phyloP scores from a whole-genome alignment of 225 moss, liverwort and hornwort species.

The Anthoceros angustus region DNA sequence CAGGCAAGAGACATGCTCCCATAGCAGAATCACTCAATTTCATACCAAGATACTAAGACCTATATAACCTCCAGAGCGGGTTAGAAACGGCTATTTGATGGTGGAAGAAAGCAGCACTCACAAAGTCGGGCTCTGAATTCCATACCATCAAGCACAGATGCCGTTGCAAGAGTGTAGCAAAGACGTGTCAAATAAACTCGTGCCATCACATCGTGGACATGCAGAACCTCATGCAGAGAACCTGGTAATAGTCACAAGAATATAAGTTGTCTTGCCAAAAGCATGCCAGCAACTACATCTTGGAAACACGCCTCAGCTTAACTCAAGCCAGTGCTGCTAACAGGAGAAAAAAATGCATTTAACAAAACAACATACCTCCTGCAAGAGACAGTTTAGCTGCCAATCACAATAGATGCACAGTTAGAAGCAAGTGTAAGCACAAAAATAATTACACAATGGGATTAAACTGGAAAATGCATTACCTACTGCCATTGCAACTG shows the following conservation, averaged over 20 bases:
- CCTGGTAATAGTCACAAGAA: constrained; percentile 28
- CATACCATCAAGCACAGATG: constrained; percentile 85
- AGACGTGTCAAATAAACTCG: constrained; percentile 93
- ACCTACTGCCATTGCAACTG: constrained; percentile 97
- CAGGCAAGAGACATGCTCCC: too few species aligned
- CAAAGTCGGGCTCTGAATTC: not conserved
- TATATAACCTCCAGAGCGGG: not conserved
- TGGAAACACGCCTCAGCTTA: not conserved
- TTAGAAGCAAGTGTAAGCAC: not conserved
- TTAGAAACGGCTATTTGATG: not conserved
- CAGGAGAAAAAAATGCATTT: not conserved
- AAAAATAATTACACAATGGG: not conserved
- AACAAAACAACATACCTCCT: constrained; percentile 39
- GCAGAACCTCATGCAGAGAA: constrained; percentile 91
- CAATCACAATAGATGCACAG: not conserved
- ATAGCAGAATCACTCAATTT: not conserved
- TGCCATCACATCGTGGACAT: constrained; percentile 90
- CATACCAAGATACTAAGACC: not conserved
- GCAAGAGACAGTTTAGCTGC: constrained; percentile 93
- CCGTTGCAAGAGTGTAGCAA: constrained; percentile 81
- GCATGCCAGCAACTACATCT: not conserved
- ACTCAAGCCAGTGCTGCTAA: not conserved
- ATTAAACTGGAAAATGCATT: constrained; percentile 15
- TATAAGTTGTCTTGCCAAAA: not conserved
- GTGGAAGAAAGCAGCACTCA: too few species aligned